Percentiles rank a stretch among this genome's conserved stretches.
Conservation (phyloP, 2,329 filamentous ascomycete species). For the Penicillium sp. region DNA sequence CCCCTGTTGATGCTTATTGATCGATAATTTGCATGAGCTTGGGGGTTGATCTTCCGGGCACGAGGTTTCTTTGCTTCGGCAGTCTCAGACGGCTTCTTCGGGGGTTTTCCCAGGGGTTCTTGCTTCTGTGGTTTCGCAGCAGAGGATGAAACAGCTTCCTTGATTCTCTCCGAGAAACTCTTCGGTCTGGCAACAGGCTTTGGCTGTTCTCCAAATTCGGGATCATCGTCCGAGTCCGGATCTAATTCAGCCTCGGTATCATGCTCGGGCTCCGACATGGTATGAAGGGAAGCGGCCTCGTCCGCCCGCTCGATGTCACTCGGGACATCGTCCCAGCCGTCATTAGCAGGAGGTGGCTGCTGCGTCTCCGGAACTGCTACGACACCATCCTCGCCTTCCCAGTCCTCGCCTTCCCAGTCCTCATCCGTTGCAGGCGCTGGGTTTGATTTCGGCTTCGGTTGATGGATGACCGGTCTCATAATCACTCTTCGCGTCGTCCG, state of each 20-base stretch:
- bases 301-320: slow-evolving; percentile 9
- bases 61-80: slow-evolving; percentile 26
- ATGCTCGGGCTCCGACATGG: slow-evolving; percentile 31
- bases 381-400: slow-evolving; percentile 32
- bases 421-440: slow-evolving; percentile 19
- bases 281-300: slow-evolving; percentile 29
- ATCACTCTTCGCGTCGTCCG: slow-evolving; percentile 47
- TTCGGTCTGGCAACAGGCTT: slow-evolving; percentile 26
- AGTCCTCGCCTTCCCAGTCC: slow-evolving; percentile 20
- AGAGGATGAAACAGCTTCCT: slow-evolving; percentile 34
- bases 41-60: slow-evolving; percentile 43
- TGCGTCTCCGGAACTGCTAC: slow-evolving; percentile 34
- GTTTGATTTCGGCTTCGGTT: slow-evolving; percentile 27
- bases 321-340: slow-evolving; percentile 12
- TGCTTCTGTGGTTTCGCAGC: slow-evolving; percentile 19
- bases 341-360: slow-evolving; percentile 11
- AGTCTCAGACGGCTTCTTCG: slow-evolving; percentile 14
- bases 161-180: slow-evolving; percentile 40
- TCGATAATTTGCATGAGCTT: slow-evolving; percentile 51
- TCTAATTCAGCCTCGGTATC: slow-evolving; percentile 23
- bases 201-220: slow-evolving; percentile 29
- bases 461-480: slow-evolving; percentile 44
- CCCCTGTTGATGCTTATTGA: slow-evolving; percentile 48
- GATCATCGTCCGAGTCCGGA: slow-evolving; percentile 29
- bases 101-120: not conserved